Evolutionary conservation across 176 grass and related monocot species (phyloP).

Genomic region (Chrysopogon serrulatus): DNA sequence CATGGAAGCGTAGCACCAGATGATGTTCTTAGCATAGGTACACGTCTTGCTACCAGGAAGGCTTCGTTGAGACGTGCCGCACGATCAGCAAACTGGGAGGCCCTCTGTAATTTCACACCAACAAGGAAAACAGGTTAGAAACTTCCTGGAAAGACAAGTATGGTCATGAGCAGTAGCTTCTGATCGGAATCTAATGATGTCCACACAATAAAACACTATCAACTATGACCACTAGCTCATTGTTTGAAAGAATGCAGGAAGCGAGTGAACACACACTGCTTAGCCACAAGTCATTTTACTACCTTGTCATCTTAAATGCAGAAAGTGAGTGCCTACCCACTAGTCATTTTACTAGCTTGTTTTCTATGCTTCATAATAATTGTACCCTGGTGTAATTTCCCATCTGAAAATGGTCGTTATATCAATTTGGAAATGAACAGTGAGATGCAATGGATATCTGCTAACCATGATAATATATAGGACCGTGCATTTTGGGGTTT

Average conservation of each 20-base stretch:
- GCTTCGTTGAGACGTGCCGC: slow-evolving; percentile 57
- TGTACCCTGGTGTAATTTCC: not conserved
- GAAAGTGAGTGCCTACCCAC: not conserved
- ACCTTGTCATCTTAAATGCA: not conserved
- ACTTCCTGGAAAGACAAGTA: not conserved
- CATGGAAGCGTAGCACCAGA: slow-evolving; percentile 43
- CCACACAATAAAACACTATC: not conserved
- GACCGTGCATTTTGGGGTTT: not conserved
- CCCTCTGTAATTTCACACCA: slow-evolving; percentile 40
- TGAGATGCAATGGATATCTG: not conserved
- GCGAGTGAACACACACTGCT: not conserved
- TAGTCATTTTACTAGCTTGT: no score
- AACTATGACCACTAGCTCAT: not conserved
- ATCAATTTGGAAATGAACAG: not conserved
- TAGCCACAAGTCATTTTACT: not conserved
- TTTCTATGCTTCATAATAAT: not conserved
- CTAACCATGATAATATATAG: not conserved
- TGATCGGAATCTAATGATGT: slow-evolving; percentile 1
- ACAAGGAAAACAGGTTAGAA: slow-evolving; percentile 28
- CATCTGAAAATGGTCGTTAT: not conserved
- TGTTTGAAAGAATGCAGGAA: not conserved
- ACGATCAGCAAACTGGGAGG: slow-evolving; percentile 40
- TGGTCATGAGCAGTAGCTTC: not conserved
- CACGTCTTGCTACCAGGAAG: slow-evolving; percentile 52
- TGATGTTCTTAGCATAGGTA: slow-evolving; percentile 49